Percentiles rank a stretch among this genome's conserved stretches.
Conservation (phyloP, 73 alveolate genomes). For the Paraurostyla sp. region DNA sequence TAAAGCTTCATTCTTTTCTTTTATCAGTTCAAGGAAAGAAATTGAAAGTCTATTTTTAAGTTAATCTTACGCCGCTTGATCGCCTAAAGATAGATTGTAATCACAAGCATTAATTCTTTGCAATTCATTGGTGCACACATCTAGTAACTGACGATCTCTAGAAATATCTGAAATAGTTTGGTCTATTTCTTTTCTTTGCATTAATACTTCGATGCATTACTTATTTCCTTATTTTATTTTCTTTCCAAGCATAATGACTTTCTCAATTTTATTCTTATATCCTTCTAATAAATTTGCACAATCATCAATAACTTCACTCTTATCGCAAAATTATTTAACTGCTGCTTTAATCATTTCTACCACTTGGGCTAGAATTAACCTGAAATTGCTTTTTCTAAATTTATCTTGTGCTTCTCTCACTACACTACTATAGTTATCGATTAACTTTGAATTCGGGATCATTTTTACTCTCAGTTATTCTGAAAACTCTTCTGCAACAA, state of each 20-base stretch:
- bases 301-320: constrained; percentile 34
- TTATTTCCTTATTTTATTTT: constrained; percentile 33
- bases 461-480: constrained; percentile 25
- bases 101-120: background rate
- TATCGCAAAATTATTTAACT: background rate
- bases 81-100: background rate
- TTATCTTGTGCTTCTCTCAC: constrained; percentile 25
- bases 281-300: constrained; percentile 24
- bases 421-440: background rate
- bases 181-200: constrained; percentile 13
- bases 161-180: background rate
- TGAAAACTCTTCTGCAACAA: constrained; percentile 50
- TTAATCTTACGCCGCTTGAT: background rate
- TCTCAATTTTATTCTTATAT: constrained; percentile 13
- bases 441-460: background rate
- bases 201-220: constrained; percentile 37
- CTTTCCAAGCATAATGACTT: background rate
- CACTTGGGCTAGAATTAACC: background rate
- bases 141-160: background rate
- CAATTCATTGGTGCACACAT: background rate
- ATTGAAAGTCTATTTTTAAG: background rate
- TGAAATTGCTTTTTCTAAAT: constrained; percentile 34
- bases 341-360: background rate
- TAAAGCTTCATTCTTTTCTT: constrained; percentile 29
- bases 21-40: constrained; percentile 27